Evolutionary conservation across 345 rosid genomes (phyloP).

Genomic region (Salix arbutifolia): DNA sequence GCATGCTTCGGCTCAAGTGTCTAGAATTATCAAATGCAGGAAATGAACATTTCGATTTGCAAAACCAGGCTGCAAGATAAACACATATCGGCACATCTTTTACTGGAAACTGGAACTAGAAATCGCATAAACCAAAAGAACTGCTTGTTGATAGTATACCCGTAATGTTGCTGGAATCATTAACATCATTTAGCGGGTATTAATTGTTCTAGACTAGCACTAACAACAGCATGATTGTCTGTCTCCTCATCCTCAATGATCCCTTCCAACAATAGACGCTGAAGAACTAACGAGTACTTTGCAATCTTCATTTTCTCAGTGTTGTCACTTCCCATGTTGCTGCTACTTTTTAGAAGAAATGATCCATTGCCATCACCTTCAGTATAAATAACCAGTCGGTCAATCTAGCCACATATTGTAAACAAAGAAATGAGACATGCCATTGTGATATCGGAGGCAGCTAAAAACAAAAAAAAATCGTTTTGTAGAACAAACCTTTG

Average conservation of each 20-base stretch:
- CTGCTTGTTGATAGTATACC: not conserved
- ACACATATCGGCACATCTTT: too few species aligned
- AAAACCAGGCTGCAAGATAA: not conserved
- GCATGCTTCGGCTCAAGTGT: not conserved
- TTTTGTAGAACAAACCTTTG: constrained; percentile 41
- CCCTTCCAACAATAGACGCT: constrained; percentile 42
- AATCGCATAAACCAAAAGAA: not conserved
- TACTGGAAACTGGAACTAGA: not conserved
- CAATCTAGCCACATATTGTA: not conserved
- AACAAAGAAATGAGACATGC: not conserved
- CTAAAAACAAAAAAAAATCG: not conserved
- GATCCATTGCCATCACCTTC: constrained; percentile 68
- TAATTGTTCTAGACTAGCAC: not conserved
- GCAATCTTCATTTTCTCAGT: constrained; percentile 30
- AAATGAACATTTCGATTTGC: not conserved
- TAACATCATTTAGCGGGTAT: not conserved
- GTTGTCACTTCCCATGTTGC: constrained; percentile 15
- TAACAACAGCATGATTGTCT: not conserved
- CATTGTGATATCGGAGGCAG: not conserved
- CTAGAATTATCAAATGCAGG: not conserved
- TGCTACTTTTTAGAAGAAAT: constrained; percentile 45
- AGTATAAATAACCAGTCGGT: not conserved
- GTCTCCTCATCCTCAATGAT: constrained; percentile 34
- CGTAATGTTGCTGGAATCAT: not conserved
- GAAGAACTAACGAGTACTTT: constrained; percentile 52